Evolutionary conservation across 75 land plant species (phyloP).

Genomic region (Larix kaempferi): DNA sequence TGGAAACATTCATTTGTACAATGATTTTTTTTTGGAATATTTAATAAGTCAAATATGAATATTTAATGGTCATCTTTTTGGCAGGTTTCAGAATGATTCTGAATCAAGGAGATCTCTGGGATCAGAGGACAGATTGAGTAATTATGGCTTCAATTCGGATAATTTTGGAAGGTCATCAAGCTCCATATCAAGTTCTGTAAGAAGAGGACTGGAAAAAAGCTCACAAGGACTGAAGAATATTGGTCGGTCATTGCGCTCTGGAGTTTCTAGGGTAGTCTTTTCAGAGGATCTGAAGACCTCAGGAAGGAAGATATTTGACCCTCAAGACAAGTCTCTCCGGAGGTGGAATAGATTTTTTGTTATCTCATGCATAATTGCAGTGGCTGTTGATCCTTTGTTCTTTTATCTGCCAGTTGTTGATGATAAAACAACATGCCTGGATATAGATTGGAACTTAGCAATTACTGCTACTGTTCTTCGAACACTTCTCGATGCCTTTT

Average conservation of each 20-base stretch:
- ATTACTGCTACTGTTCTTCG: conserved; percentile 59
- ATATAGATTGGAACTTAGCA: conserved; percentile 57
- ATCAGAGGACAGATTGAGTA: conserved; percentile 24
- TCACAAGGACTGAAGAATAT: conserved; percentile 54
- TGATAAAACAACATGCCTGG: conserved; percentile 41
- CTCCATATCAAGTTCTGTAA: conserved; percentile 32
- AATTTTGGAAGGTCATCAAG: conserved; percentile 12
- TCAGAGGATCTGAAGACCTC: conserved; percentile 73
- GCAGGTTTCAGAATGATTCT: conserved; percentile 40
- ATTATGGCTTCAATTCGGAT: conserved; percentile 30
- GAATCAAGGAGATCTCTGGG: conserved; percentile 24
- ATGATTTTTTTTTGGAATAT: not conserved
- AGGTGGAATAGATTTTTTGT: conserved; percentile 68
- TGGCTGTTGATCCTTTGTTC: conserved; percentile 78
- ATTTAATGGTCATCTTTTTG: not conserved
- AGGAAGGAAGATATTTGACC: conserved; percentile 62
- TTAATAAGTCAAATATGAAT: not conserved
- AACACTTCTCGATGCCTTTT: conserved; percentile 66
- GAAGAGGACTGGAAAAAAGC: conserved; percentile 40
- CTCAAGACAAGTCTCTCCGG: conserved; percentile 52
- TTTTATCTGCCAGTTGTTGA: conserved; percentile 61
- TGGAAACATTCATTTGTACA: not conserved
- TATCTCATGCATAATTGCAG: conserved; percentile 65
- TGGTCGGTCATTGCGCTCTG: conserved; percentile 45
- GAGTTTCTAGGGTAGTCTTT: conserved; percentile 55